Evolutionary conservation across 2,329 filamentous ascomycete genomes (phyloP).

Genomic region (Penicillium thymicola): DNA sequence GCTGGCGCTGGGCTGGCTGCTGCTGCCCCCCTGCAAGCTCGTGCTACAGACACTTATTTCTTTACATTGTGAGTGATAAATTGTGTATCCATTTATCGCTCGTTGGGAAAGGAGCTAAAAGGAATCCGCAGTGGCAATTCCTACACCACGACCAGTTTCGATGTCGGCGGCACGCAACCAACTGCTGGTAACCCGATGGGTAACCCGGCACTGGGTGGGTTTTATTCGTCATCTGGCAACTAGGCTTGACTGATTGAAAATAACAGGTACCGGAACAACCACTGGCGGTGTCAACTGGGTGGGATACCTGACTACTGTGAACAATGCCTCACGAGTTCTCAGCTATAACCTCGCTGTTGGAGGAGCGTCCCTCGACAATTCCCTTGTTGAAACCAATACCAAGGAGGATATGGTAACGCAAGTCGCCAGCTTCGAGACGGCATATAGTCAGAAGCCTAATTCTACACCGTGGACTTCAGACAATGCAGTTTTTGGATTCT

Average conservation of each 20-base stretch:
- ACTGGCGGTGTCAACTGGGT: conserved; percentile 54
- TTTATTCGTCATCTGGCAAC: not conserved
- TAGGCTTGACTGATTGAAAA: not conserved
- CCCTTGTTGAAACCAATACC: conserved; percentile 51
- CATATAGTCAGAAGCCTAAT: conserved; percentile 34
- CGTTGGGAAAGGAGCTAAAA: not conserved
- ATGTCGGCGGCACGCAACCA: conserved; percentile 52
- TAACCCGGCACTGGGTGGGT: conserved; percentile 49
- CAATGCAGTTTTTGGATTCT: conserved; percentile 31
- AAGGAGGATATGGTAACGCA: conserved; percentile 49
- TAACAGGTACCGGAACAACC: conserved; percentile 49
- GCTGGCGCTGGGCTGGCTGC: conserved; percentile 12
- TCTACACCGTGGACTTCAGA: conserved; percentile 26
- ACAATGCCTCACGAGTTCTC: conserved; percentile 48
- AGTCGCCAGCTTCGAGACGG: conserved; percentile 45
- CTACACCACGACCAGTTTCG: conserved; percentile 60
- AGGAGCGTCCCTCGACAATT: conserved; percentile 53
- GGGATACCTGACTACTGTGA: conserved; percentile 47
- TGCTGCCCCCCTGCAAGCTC: conserved; percentile 17
- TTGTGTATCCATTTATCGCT: not conserved
- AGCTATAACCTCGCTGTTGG: conserved; percentile 56
- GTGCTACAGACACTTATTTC: conserved; percentile 31
- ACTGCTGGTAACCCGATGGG: conserved; percentile 56
- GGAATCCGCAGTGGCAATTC: conserved; percentile 51
- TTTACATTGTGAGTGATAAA: conserved; percentile 41